These are phyloP conservation scores for Rhododendron williamsianum DNA, from an alignment of 148 eudicot genomes.

Conservation along the genomic window DNA sequence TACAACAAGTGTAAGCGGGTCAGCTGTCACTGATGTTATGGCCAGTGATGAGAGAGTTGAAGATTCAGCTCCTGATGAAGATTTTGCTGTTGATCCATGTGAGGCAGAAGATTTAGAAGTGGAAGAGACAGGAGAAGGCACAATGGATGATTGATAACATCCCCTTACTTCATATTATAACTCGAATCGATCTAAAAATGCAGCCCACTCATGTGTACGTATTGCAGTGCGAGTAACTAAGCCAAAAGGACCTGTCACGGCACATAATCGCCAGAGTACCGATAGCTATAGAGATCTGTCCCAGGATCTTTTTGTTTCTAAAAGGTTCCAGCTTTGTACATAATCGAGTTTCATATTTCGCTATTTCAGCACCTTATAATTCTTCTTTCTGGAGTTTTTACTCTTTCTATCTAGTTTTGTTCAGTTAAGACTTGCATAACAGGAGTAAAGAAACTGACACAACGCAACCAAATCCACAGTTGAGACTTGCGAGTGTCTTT, in stretches of 20 bases:
- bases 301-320: neutral
- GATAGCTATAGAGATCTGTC: neutral
- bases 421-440: no score
- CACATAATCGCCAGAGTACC: neutral
- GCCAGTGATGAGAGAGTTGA: neutral
- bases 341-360: neutral
- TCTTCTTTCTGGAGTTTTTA: neutral
- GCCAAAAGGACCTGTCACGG: neutral
- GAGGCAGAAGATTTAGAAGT: neutral
- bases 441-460: no score
- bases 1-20: neutral
- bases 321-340: neutral
- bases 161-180: neutral
- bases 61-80: constrained; percentile 8
- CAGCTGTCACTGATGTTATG: neutral
- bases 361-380: no score
- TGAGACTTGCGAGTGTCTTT: no score
- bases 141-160: constrained; percentile 4
- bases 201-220: neutral
- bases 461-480: no score
- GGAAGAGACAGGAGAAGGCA: constrained; percentile 9
- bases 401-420: neutral
- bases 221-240: neutral
- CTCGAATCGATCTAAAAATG: neutral
- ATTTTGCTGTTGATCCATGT: neutral